Conservation (phyloP, 441 rosid genomes). For the Flueggea neowawraea region DNA sequence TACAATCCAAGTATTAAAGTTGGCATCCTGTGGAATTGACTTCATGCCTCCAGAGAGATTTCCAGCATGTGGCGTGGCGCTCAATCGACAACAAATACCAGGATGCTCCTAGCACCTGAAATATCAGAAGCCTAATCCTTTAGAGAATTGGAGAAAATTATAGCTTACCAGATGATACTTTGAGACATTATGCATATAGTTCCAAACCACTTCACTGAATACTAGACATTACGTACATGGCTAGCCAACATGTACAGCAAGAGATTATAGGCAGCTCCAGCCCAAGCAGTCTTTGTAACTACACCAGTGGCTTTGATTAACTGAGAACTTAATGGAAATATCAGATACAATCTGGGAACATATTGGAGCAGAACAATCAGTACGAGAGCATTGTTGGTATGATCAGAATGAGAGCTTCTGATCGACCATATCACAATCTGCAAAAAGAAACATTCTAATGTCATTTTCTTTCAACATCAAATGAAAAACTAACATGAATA, state of each 20-base stretch:
- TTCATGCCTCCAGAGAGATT: constrained; percentile 57
- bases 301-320: constrained; percentile 80
- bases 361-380: constrained; percentile 86
- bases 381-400: constrained; percentile 73
- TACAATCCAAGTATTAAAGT: constrained; percentile 53
- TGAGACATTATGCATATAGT: not conserved
- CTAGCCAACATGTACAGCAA: constrained; percentile 86
- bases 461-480: constrained; percentile 10
- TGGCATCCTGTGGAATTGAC: constrained; percentile 37
- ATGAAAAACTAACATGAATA: not conserved
- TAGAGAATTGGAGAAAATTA: not conserved
- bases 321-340: constrained; percentile 77
- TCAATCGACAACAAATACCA: constrained; percentile 85
- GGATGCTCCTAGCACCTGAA: constrained; percentile 78
- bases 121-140: constrained; percentile 15
- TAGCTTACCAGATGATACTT: not conserved
- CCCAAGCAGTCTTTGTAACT: constrained; percentile 90
- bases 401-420: constrained; percentile 62
- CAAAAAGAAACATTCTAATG: constrained; percentile 13
- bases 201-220: not conserved
- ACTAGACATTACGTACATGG: constrained; percentile 50
- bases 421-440: constrained; percentile 87
- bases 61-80: constrained; percentile 80
- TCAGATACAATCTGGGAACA: constrained; percentile 70
- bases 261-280: constrained; percentile 95